Percentiles rank a stretch among this genome's conserved stretches.
These are phyloP conservation scores for Ustilago xerochloae DNA, from an alignment of 1,284 basidiomycete genomes.

Conservation along the genomic window DNA sequence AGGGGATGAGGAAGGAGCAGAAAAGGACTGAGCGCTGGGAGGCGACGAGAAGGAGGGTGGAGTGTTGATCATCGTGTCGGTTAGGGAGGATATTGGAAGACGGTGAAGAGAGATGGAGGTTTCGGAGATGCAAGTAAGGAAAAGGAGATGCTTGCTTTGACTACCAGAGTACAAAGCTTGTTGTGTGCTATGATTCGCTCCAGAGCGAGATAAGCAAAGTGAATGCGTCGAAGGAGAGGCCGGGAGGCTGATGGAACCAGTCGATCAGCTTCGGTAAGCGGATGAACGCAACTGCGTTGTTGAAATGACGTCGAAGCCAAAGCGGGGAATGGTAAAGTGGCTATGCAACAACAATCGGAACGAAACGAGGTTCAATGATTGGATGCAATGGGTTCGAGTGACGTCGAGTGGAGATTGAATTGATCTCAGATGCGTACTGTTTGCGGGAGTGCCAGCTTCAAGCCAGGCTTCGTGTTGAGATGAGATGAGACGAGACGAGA, in stretches of 20 bases:
- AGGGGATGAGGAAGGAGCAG: slow-evolving; percentile 30
- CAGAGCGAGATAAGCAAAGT: slow-evolving; percentile 17
- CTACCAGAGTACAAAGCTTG: slow-evolving; percentile 37
- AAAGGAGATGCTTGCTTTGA: slow-evolving; percentile 4
- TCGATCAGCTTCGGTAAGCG: slow-evolving; percentile 22
- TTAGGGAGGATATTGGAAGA: not conserved
- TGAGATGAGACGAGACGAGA: not conserved
- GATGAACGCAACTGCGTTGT: not conserved
- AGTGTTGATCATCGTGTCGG: slow-evolving; percentile 25
- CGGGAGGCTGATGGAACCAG: slow-evolving; percentile 25
- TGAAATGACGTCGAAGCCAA: slow-evolving; percentile 18
- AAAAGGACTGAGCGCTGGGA: slow-evolving; percentile 8
- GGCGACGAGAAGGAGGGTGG: slow-evolving; percentile 30
- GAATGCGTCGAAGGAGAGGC: not conserved
- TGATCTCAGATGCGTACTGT: slow-evolving; percentile 5
- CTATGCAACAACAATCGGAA: not conserved
- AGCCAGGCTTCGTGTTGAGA: not conserved
- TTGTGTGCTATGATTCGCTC: slow-evolving; percentile 3
- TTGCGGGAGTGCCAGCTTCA: not conserved
- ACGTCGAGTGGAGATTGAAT: not conserved
- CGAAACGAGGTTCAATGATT: slow-evolving; percentile 4
- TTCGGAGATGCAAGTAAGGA: not conserved
- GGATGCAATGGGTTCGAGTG: not conserved
- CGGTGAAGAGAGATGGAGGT: not conserved
- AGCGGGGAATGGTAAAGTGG: slow-evolving; percentile 14